Conservation (phyloP, 306 rosid species). For the Argentina anserina region DNA sequence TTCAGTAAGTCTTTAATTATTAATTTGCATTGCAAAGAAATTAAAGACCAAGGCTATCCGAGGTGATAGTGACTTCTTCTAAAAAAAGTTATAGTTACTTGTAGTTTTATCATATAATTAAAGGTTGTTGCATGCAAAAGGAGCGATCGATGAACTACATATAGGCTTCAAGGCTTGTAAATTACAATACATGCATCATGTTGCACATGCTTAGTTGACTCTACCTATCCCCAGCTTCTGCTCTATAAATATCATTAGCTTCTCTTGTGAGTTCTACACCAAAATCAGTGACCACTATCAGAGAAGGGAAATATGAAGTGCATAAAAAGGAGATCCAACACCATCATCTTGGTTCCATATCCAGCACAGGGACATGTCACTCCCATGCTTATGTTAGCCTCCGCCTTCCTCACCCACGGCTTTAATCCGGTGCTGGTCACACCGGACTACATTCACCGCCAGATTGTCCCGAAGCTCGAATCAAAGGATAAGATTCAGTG, state of each 20-base stretch:
- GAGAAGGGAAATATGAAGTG: constrained; percentile 31
- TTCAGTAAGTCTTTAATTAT: too few species aligned
- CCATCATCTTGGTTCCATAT: constrained; percentile 65
- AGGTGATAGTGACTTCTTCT: not conserved
- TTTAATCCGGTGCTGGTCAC: constrained; percentile 44
- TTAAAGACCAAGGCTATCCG: not conserved
- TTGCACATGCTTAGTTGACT: constrained; percentile 12
- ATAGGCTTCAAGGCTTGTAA: not conserved
- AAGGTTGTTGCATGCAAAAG: not conserved
- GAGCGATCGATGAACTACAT: too few species aligned
- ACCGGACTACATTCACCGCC: constrained; percentile 41
- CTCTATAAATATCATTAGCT: not conserved
- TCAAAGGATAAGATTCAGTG: constrained; percentile 13
- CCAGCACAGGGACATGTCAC: constrained; percentile 88
- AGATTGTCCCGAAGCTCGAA: constrained; percentile 15
- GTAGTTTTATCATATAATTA: not conserved
- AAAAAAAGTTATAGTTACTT: not conserved
- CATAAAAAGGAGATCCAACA: constrained; percentile 19
- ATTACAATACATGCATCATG: not conserved
- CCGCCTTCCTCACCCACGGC: constrained; percentile 36
- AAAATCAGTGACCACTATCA: not conserved
- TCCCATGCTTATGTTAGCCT: constrained; percentile 76
- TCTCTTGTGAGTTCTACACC: not conserved
- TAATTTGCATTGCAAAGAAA: not conserved
- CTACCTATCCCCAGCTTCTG: not conserved